A percentile compares a stretch with the other conserved stretches of the same genome.
phyloP scores from a whole-genome alignment of 2,329 filamentous ascomycete genomes.

The Metarhizium guizhouense region DNA sequence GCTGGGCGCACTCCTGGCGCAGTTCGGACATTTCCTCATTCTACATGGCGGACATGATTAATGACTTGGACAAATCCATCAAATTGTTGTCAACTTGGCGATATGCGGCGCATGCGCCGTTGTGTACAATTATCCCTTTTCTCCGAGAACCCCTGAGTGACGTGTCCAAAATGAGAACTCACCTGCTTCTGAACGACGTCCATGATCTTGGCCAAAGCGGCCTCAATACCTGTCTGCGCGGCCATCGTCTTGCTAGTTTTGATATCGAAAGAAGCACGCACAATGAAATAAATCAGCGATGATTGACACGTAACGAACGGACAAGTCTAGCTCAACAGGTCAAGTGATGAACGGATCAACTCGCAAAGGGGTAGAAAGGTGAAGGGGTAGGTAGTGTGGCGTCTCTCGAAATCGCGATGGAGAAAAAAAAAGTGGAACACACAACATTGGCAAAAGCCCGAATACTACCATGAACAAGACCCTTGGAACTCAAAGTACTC shows the following conservation, averaged over 20 bases:
- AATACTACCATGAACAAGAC: not conserved
- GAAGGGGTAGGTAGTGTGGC: not conserved
- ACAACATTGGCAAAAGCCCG: too few species aligned
- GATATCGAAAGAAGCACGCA: not conserved
- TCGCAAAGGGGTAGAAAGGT: not conserved
- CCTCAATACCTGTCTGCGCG: conserved; percentile 10
- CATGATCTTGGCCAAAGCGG: conserved; percentile 13
- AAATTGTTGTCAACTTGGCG: not conserved
- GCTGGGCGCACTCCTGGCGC: conserved; percentile 14
- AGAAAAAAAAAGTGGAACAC: conserved; percentile 4
- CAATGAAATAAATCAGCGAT: not conserved
- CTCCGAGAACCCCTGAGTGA: not conserved
- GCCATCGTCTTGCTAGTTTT: conserved; percentile 4
- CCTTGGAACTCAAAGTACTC: not conserved
- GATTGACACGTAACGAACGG: not conserved
- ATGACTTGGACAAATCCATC: not conserved
- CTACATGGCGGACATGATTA: conserved; percentile 5
- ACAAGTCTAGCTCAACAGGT: not conserved
- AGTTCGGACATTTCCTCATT: conserved; percentile 15
- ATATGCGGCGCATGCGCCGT: not conserved
- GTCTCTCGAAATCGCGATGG: not conserved
- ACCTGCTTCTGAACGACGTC: conserved; percentile 14
- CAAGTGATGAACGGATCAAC: conserved; percentile 1
- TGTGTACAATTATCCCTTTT: not conserved
- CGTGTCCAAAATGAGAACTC: conserved; percentile 4